Percentiles rank a stretch among this genome's conserved stretches.
phyloP scores from a whole-genome alignment of 768 basidiomycete genomes.

The Inosperma sp. region DNA sequence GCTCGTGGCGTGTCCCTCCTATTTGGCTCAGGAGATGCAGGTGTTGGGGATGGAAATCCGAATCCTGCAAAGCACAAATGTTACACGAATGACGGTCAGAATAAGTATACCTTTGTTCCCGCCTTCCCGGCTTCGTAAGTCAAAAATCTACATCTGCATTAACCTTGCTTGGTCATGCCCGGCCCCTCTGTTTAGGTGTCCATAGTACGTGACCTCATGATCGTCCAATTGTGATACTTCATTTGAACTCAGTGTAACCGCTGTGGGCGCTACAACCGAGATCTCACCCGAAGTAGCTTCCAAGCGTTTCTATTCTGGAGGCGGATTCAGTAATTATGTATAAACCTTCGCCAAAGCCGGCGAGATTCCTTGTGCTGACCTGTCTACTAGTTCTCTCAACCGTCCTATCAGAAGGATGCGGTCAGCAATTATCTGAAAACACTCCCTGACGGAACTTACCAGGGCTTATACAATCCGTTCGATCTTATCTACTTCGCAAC shows the following conservation, averaged over 20 bases:
- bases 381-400: slow-evolving; percentile 13
- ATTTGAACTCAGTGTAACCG: slow-evolving; percentile 48
- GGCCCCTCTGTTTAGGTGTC: slow-evolving; percentile 31
- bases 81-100: slow-evolving; percentile 55
- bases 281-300: slow-evolving; percentile 53
- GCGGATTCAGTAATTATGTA: slow-evolving; percentile 69
- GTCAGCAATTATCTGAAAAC: slow-evolving; percentile 13
- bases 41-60: slow-evolving; percentile 57
- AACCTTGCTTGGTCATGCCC: neutral
- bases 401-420: slow-evolving; percentile 15
- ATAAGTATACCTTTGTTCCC: slow-evolving; percentile 47
- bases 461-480: slow-evolving; percentile 18
- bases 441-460: slow-evolving; percentile 16
- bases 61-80: slow-evolving; percentile 50
- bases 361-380: neutral
- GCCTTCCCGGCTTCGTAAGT: slow-evolving; percentile 53
- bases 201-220: slow-evolving; percentile 37
- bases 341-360: neutral
- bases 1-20: slow-evolving; percentile 58
- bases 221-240: neutral
- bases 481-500: too few relatives aligned
- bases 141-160: slow-evolving; percentile 23
- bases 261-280: slow-evolving; percentile 57
- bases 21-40: slow-evolving; percentile 61
- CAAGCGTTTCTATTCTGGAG: slow-evolving; percentile 54